Evolutionary conservation across 768 basidiomycete genomes (phyloP).

Genomic region (Galerina sulciceps): DNA sequence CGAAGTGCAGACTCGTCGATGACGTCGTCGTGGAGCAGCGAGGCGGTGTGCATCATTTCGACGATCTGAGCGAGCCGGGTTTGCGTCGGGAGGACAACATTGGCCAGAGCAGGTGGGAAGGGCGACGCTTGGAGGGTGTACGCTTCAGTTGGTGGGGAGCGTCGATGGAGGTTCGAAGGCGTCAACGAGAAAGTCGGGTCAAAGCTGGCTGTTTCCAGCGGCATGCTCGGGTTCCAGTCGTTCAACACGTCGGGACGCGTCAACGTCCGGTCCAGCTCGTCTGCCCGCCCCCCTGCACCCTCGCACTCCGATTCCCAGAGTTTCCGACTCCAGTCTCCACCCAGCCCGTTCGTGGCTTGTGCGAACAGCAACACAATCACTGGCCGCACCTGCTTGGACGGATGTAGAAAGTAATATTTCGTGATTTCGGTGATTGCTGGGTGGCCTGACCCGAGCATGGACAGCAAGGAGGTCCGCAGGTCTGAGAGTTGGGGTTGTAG

Average conservation of each 20-base stretch:
- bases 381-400: conserved; percentile 90
- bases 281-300: conserved; percentile 47
- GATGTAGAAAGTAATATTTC: conserved; percentile 90
- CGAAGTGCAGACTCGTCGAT: conserved; percentile 84
- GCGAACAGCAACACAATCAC: conserved; percentile 85
- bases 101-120: conserved; percentile 12
- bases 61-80: conserved; percentile 90
- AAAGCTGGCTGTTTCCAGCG: conserved; percentile 63
- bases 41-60: conserved; percentile 97
- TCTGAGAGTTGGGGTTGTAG: conserved; percentile 70
- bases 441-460: conserved; percentile 82
- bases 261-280: conserved; percentile 74
- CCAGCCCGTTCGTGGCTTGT: conserved; percentile 90
- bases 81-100: conserved; percentile 78
- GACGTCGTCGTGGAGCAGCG: conserved; percentile 95
- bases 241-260: conserved; percentile 79
- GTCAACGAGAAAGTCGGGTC: conserved; percentile 43
- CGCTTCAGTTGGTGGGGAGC: conserved; percentile 32
- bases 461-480: conserved; percentile 70
- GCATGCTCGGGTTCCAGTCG: conserved; percentile 86
- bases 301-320: conserved; percentile 52
- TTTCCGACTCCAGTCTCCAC: conserved; percentile 61
- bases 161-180: conserved; percentile 23
- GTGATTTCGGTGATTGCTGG: conserved; percentile 84
- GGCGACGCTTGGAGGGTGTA: conserved; percentile 26